These are phyloP conservation scores for Claviceps maximensis DNA, from an alignment of 2,329 filamentous ascomycete genomes.

Conservation along the genomic window DNA sequence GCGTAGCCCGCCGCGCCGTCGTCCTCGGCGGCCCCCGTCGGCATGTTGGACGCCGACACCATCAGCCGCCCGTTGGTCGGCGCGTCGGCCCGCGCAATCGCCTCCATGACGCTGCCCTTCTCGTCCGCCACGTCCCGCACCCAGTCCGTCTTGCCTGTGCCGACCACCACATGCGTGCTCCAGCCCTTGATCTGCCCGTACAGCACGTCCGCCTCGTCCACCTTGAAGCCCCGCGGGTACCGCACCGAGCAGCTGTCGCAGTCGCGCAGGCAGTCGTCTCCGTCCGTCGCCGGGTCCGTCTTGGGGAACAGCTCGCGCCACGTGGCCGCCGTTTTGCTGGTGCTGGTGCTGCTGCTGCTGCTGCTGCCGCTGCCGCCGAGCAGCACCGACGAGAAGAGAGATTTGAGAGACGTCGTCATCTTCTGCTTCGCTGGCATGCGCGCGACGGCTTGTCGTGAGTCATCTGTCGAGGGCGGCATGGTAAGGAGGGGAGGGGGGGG, in stretches of 20 bases:
- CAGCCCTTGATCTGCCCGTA: slow-evolving; percentile 81
- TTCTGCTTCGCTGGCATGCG: slow-evolving; percentile 21
- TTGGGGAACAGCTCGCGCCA: slow-evolving; percentile 52
- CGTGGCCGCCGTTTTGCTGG: slow-evolving; percentile 11
- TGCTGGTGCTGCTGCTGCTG: slow-evolving; percentile 9
- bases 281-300: slow-evolving; percentile 65
- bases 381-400: slow-evolving; percentile 20
- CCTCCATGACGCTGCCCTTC: slow-evolving; percentile 73
- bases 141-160: slow-evolving; percentile 95
- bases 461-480: background rate
- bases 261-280: slow-evolving; percentile 79
- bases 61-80: slow-evolving; percentile 66
- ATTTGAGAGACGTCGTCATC: slow-evolving; percentile 29
- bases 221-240: slow-evolving; percentile 58
- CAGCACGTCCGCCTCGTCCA: slow-evolving; percentile 65
- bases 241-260: slow-evolving; percentile 68
- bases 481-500: background rate
- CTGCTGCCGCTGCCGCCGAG: slow-evolving; percentile 14
- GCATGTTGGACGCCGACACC: slow-evolving; percentile 86
- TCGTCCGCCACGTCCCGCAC: slow-evolving; percentile 79
- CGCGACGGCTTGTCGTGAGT: background rate
- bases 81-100: slow-evolving; percentile 43
- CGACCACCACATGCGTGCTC: slow-evolving; percentile 81
- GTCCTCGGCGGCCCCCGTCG: too few species aligned
- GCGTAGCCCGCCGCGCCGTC: too few species aligned